These are phyloP conservation scores for Colletotrichum gloeosporioides DNA, from an alignment of 2,329 filamentous ascomycete genomes.

Conservation along the genomic window DNA sequence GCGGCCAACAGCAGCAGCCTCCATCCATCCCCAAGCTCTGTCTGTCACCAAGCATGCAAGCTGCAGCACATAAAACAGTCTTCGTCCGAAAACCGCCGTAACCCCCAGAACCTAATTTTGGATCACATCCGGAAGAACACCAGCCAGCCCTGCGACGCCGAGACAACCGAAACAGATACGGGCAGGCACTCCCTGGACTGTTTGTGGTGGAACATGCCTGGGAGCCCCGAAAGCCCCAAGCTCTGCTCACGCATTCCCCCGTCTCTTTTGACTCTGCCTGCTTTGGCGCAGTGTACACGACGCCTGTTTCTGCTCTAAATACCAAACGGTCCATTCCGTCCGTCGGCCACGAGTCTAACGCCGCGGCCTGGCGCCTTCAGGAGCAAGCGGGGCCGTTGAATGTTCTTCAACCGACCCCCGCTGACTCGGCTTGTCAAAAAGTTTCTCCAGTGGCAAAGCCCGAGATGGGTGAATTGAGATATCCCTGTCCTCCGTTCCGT, in stretches of 20 bases:
- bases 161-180: slow-evolving; percentile 14
- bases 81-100: slow-evolving; percentile 12
- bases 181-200: background rate
- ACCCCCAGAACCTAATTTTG: slow-evolving; percentile 2
- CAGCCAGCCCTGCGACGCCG: slow-evolving; percentile 1
- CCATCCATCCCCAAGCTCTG: background rate
- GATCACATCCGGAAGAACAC: background rate
- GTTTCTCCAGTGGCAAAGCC: background rate
- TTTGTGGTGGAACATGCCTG: background rate
- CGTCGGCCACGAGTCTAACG: background rate
- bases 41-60: slow-evolving; percentile 13
- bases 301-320: background rate
- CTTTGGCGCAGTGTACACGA: background rate
- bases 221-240: background rate
- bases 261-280: background rate
- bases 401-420: background rate
- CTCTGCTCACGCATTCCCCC: background rate
- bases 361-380: background rate
- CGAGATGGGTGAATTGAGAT: background rate
- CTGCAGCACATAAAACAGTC: slow-evolving; percentile 20
- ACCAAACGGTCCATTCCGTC: background rate
- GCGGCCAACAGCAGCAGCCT: background rate
- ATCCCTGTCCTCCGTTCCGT: background rate
- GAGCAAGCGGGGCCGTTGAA: background rate
- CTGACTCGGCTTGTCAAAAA: background rate